phyloP scores from a whole-genome alignment of 805 yeast genomes.

The Saccharomycopsis schoenii region DNA sequence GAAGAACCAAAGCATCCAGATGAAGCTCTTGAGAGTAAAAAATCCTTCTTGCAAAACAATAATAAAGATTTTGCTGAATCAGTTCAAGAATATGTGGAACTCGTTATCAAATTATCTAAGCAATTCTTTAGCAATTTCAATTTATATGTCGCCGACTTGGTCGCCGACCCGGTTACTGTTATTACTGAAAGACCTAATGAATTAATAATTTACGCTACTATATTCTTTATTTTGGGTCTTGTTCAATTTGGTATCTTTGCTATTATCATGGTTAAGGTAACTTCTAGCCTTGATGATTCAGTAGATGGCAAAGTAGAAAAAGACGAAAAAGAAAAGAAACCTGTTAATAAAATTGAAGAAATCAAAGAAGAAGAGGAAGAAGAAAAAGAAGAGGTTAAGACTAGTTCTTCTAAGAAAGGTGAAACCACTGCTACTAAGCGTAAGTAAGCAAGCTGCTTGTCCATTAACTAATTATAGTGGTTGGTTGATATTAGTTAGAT shows the following conservation, averaged over 20 bases:
- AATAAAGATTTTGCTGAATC: slow-evolving; percentile 9
- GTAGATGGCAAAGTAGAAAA: slow-evolving; percentile 9
- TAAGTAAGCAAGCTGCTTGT: neutral
- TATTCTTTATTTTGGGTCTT: slow-evolving; percentile 32
- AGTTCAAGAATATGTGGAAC: slow-evolving; percentile 41
- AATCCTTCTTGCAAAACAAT: slow-evolving; percentile 10
- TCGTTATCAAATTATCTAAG: slow-evolving; percentile 39
- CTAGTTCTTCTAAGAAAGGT: slow-evolving; percentile 10
- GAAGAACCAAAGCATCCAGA: slow-evolving; percentile 31
- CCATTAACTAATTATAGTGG: neutral
- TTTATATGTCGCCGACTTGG: slow-evolving; percentile 31
- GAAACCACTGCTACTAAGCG: slow-evolving; percentile 17
- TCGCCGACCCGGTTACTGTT: slow-evolving; percentile 35
- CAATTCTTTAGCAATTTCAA: slow-evolving; percentile 23
- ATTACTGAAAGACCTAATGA: slow-evolving; percentile 39
- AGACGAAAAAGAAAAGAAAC: slow-evolving; percentile 6
- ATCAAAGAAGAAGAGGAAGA: neutral
- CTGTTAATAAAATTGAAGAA: slow-evolving; percentile 3
- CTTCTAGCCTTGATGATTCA: slow-evolving; percentile 12
- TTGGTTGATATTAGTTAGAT: too few species aligned
- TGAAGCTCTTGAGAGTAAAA: slow-evolving; percentile 7
- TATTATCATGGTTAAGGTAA: slow-evolving; percentile 21
- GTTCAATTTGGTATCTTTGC: slow-evolving; percentile 36
- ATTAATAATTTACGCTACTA: slow-evolving; percentile 37
- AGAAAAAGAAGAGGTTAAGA: slow-evolving; percentile 3